These are phyloP conservation scores for Neurospora pannonica DNA, from an alignment of 495 filamentous ascomycete species.

Conservation along the genomic window DNA sequence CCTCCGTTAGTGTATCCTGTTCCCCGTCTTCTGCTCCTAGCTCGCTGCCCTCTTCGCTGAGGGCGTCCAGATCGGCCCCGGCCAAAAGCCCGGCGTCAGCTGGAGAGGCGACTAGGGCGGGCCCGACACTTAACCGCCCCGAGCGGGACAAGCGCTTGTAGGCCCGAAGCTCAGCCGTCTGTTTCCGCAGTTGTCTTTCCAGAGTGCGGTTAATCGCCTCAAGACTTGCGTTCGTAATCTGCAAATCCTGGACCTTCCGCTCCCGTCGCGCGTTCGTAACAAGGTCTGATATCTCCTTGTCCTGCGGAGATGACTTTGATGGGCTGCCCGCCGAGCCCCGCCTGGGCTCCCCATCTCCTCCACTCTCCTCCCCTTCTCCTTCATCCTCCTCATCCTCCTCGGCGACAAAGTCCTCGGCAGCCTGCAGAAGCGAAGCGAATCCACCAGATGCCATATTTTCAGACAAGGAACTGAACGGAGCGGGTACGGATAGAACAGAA, in stretches of 20 bases:
- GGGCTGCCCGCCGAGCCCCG: conserved; percentile 40
- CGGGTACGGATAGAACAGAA: neutral
- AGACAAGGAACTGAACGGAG: conserved; percentile 6
- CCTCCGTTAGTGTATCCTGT: neutral
- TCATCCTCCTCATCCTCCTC: conserved; percentile 11
- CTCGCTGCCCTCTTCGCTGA: conserved; percentile 40
- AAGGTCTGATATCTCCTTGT: conserved; percentile 52
- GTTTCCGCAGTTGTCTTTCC: conserved; percentile 83
- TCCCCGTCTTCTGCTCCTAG: conserved; percentile 32
- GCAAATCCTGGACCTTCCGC: conserved; percentile 91
- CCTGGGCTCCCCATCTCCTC: conserved; percentile 18
- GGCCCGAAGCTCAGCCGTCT: conserved; percentile 76
- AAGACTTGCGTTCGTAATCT: conserved; percentile 93
- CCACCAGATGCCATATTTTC: conserved; percentile 12
- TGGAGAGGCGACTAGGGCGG: neutral
- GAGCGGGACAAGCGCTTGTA: conserved; percentile 73
- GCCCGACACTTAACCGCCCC: conserved; percentile 50
- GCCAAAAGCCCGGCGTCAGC: conserved; percentile 18
- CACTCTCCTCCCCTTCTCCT: conserved; percentile 2
- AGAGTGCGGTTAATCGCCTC: conserved; percentile 94
- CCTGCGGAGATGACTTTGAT: conserved; percentile 34
- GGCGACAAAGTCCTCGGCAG: conserved; percentile 37
- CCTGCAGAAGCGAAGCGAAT: conserved; percentile 38
- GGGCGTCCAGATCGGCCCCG: conserved; percentile 35
- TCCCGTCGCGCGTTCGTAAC: conserved; percentile 81